Conservation (phyloP, 2,329 filamentous ascomycete species). For the Canariomyces notabilis region DNA sequence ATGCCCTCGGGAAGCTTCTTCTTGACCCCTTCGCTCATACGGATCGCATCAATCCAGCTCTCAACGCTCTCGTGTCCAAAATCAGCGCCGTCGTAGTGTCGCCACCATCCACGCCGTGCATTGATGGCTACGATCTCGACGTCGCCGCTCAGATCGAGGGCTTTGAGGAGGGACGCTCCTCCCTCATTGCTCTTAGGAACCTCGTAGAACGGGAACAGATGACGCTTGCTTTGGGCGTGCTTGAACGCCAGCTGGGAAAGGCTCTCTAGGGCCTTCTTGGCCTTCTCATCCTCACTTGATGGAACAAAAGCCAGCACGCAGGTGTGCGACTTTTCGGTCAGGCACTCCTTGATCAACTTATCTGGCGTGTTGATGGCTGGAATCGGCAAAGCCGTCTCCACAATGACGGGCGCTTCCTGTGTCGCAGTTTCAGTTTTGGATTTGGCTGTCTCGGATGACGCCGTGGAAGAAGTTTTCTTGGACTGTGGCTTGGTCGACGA, state of each 20-base stretch:
- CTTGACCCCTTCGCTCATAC: slow-evolving; percentile 81
- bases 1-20: slow-evolving; percentile 64
- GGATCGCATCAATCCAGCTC: slow-evolving; percentile 84
- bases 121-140: slow-evolving; percentile 79
- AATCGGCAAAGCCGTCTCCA: slow-evolving; percentile 58
- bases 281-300: slow-evolving; percentile 43
- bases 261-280: slow-evolving; percentile 54
- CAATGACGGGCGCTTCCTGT: slow-evolving; percentile 43
- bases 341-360: slow-evolving; percentile 64
- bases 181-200: slow-evolving; percentile 60
- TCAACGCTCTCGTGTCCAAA: slow-evolving; percentile 63
- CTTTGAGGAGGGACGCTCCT: slow-evolving; percentile 48
- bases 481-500: slow-evolving; percentile 18
- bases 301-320: slow-evolving; percentile 76
- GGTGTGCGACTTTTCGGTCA: slow-evolving; percentile 70
- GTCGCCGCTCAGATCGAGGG: slow-evolving; percentile 57
- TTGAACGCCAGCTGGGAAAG: slow-evolving; percentile 73
- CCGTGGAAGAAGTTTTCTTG: slow-evolving; percentile 18
- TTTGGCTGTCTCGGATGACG: slow-evolving; percentile 35
- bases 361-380: slow-evolving; percentile 58
- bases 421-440: slow-evolving; percentile 34
- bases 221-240: slow-evolving; percentile 59
- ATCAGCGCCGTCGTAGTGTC: slow-evolving; percentile 57
- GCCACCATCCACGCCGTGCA: slow-evolving; percentile 81
- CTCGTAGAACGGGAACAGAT: slow-evolving; percentile 78